These are phyloP conservation scores for Teunomyces gatunensis DNA, from an alignment of 805 yeast species.

Conservation along the genomic window DNA sequence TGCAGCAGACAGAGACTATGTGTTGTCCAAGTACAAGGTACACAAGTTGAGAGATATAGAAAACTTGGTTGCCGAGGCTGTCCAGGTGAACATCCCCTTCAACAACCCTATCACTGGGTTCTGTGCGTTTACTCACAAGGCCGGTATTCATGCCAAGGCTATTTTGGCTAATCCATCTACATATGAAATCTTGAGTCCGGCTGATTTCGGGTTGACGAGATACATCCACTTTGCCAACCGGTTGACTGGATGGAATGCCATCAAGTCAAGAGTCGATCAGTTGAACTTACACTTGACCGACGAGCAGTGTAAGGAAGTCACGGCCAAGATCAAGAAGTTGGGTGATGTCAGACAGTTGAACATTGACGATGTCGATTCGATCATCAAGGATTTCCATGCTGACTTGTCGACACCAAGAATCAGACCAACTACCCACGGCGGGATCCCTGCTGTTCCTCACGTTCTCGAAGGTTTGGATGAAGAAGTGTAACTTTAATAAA, in stretches of 20 bases:
- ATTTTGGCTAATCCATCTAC: slow-evolving; percentile 97
- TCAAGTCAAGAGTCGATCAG: slow-evolving; percentile 97
- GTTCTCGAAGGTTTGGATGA: slow-evolving; percentile 11
- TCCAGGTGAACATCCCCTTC: slow-evolving; percentile 94
- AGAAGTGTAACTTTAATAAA: neutral
- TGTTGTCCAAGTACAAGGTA: slow-evolving; percentile 87
- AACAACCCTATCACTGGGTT: slow-evolving; percentile 98
- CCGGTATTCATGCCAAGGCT: slow-evolving; percentile 99
- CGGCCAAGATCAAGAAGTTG: slow-evolving; percentile 85
- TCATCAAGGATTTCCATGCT: slow-evolving; percentile 90
- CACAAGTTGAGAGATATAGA: slow-evolving; percentile 96
- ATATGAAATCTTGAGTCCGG: slow-evolving; percentile 93
- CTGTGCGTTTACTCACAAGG: slow-evolving; percentile 99
- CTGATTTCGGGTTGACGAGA: slow-evolving; percentile 93
- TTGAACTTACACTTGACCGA: slow-evolving; percentile 86
- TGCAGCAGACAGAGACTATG: slow-evolving; percentile 96
- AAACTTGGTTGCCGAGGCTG: slow-evolving; percentile 94
- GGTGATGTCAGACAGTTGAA: slow-evolving; percentile 94
- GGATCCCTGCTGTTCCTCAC: slow-evolving; percentile 9
- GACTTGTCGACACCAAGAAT: slow-evolving; percentile 56
- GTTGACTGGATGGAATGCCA: slow-evolving; percentile 98
- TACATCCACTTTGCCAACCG: slow-evolving; percentile 98
- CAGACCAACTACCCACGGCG: slow-evolving; percentile 6
- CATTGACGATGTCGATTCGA: slow-evolving; percentile 96
- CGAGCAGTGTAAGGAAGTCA: slow-evolving; percentile 92